Base-by-base conservation (phyloP, 495 filamentous ascomycete genomes). In the Xylaria grammica region DNA sequence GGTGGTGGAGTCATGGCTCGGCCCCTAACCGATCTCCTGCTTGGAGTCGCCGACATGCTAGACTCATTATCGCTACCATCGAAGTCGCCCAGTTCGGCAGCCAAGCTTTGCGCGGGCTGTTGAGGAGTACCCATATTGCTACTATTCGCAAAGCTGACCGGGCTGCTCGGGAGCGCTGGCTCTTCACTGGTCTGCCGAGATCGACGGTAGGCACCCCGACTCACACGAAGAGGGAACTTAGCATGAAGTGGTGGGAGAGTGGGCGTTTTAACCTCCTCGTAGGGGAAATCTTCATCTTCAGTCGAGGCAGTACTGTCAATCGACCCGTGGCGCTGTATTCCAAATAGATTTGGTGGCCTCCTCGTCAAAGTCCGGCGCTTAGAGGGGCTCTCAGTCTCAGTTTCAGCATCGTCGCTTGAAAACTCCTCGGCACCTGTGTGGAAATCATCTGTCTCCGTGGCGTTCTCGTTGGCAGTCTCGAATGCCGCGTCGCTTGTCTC, bases 361-460 rank as follows among this genome's bases (percentile, higher is more conserved):
- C 62, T 34, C n/a, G 3, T 77, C 24, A 73, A 72, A 58, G 75
- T 78, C 29, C 78, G 78, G 26, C 77, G 79, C 65, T 78, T 80
- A 0, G 83, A 71, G 45, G 77, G 85, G 60, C 75, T 84, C 71
- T 97, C 94, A 13, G 94, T 97, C 78, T 99, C 95, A 0, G 95
- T 98, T 22, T 91, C 80, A 20, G 89, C 91, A 65, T 90, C 91
- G 54, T 89, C 90, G 73, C 89, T 92, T 38, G 90, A 91, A 59
- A 90, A 86, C 68, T 96, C 87, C 76, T 97, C 95, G 20, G 86
- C 82, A 24, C 91, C 92, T 15, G 95, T 97, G 74, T 96, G 90
- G 86, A 97, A 97, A 50, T 92, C 92, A 63, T 98, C 95, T 32
- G 92, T 97, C 77, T 97, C 94, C 5, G 90, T 92, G 38, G 81